A percentile compares a stretch with the other conserved stretches of the same genome.
These are phyloP conservation scores for Fistulifera pelliculosa DNA, from an alignment of 108 stramenopile genomes.

Conservation along the genomic window DNA sequence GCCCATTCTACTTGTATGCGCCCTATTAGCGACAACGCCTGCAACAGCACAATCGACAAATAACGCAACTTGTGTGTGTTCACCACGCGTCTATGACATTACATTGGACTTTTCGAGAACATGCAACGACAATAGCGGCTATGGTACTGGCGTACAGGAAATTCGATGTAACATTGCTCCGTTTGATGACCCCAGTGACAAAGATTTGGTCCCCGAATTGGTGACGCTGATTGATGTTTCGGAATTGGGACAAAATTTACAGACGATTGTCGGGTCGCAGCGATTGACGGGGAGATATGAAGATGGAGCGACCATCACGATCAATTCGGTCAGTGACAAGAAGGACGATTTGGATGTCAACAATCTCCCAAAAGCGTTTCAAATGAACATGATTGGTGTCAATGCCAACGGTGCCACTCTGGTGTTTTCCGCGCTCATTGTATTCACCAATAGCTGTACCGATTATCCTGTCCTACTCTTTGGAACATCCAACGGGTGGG, in stretches of 20 bases:
- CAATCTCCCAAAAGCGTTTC: conserved; percentile 18
- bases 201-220: conserved; percentile 22
- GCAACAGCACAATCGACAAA: neutral
- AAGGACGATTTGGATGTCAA: conserved; percentile 4
- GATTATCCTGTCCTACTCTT: conserved; percentile 15
- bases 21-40: neutral
- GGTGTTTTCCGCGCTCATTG: conserved; percentile 17
- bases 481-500: conserved; percentile 27
- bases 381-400: conserved; percentile 23
- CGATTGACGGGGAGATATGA: conserved; percentile 8
- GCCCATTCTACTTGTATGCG: neutral
- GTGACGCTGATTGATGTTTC: conserved; percentile 25
- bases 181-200: conserved; percentile 13
- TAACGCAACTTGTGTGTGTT: conserved; percentile 17
- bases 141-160: conserved; percentile 11
- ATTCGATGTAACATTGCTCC: conserved; percentile 17
- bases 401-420: conserved; percentile 15
- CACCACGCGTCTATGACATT: conserved; percentile 25
- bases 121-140: conserved; percentile 17
- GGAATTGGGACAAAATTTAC: conserved; percentile 23
- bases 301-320: conserved; percentile 20
- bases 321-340: neutral
- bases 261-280: conserved; percentile 9
- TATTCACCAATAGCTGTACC: conserved; percentile 22
- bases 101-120: conserved; percentile 18